These are phyloP conservation scores for Paecilomyces dactylethromorphus DNA, from an alignment of 2,329 filamentous ascomycete species.

Conservation along the genomic window DNA sequence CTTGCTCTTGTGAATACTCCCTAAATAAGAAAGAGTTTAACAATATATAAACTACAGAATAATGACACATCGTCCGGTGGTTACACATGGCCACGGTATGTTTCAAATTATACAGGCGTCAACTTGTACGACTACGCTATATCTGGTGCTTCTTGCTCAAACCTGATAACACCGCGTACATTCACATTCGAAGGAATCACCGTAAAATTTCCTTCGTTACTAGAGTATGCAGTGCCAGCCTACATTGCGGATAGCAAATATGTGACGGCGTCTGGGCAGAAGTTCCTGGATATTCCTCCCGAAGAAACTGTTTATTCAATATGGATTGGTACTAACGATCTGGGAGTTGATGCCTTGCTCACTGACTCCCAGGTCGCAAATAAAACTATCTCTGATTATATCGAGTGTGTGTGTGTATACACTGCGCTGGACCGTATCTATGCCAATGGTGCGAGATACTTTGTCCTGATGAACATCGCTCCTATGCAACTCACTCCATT, in stretches of 20 bases:
- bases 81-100: slow-evolving; percentile 62
- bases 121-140: slow-evolving; percentile 63
- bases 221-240: slow-evolving; percentile 53
- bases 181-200: slow-evolving; percentile 47
- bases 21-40: background rate
- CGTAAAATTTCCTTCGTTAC: slow-evolving; percentile 54
- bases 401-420: slow-evolving; percentile 67
- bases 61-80: slow-evolving; percentile 59
- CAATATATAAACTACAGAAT: slow-evolving; percentile 17
- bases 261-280: slow-evolving; percentile 4
- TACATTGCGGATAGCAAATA: slow-evolving; percentile 22
- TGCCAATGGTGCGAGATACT: slow-evolving; percentile 58
- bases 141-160: slow-evolving; percentile 65
- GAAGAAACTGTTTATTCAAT: slow-evolving; percentile 65
- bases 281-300: slow-evolving; percentile 37
- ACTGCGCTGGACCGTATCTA: slow-evolving; percentile 58
- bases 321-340: slow-evolving; percentile 78
- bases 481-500: slow-evolving; percentile 63
- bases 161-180: slow-evolving; percentile 56
- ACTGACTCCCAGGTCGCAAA: slow-evolving; percentile 55
- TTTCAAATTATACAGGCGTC: slow-evolving; percentile 50
- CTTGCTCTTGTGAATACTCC: background rate
- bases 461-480: slow-evolving; percentile 64
- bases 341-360: slow-evolving; percentile 61
- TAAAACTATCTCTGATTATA: slow-evolving; percentile 58